Percentiles rank a stretch among this genome's conserved stretches.
These are phyloP conservation scores for Syzygium aromaticum DNA, from an alignment of 345 rosid species.

Conservation along the genomic window DNA sequence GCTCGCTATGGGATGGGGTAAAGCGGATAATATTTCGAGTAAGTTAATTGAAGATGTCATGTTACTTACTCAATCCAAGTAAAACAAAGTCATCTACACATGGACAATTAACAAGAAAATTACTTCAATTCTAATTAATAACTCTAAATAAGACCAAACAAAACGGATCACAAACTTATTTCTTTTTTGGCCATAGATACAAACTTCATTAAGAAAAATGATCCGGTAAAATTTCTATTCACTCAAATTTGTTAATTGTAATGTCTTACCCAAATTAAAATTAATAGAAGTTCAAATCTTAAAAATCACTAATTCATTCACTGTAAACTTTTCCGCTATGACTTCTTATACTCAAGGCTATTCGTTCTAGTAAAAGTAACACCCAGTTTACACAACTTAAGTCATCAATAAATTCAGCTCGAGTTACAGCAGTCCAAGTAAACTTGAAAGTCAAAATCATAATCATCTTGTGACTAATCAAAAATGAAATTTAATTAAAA, in stretches of 20 bases:
- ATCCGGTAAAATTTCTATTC: not conserved
- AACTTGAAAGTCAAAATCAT: not conserved
- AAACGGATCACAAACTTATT: fast-evolving
- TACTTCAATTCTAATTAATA: no score
- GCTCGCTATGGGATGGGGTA: fast-evolving
- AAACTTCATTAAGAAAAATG: not conserved
- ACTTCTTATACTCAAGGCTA: no score
- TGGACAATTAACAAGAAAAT: not conserved
- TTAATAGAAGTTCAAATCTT: not conserved
- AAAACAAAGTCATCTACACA: not conserved
- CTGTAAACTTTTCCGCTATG: not conserved
- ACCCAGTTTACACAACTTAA: not conserved
- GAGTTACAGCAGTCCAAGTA: fast-evolving
- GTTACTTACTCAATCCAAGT: not conserved
- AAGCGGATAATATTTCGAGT: fast-evolving
- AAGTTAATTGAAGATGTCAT: fast-evolving
- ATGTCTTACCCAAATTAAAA: not conserved
- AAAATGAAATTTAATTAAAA: not conserved
- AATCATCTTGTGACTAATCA: fast-evolving
- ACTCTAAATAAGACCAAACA: not conserved
- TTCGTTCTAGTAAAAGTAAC: no score
- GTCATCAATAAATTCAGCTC: not conserved
- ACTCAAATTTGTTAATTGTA: not conserved
- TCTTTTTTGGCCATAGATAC: not conserved
- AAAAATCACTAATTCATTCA: not conserved